These are phyloP conservation scores for Syzygium oleosum DNA, from an alignment of 345 rosid genomes.

Conservation along the genomic window DNA sequence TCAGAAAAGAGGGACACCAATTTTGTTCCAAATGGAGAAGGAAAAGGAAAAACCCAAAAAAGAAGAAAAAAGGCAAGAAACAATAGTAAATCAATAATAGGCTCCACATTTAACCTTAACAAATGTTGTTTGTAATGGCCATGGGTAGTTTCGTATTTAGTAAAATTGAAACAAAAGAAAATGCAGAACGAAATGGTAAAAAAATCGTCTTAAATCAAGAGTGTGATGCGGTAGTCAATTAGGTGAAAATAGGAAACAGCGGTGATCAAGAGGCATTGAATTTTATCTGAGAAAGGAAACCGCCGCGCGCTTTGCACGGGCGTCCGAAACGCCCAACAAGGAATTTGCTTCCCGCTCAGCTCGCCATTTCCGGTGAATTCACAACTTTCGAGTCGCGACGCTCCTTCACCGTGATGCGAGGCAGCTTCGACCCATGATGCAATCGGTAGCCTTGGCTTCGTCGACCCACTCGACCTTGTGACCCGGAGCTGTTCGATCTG, in stretches of 20 bases:
- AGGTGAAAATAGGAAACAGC: too few relatives aligned
- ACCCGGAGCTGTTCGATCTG: neutral
- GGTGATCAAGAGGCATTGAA: neutral
- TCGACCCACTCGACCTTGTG: neutral
- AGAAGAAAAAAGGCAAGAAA: too few relatives aligned
- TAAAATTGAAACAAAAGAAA: too few relatives aligned
- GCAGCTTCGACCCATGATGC: neutral
- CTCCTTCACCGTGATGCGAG: neutral
- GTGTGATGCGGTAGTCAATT: too few relatives aligned
- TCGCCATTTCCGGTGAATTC: neutral
- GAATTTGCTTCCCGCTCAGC: neutral
- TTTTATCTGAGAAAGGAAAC: neutral
- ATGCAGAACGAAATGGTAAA: accelerated
- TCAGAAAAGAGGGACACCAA: too few relatives aligned
- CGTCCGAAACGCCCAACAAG: neutral
- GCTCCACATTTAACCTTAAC: too few relatives aligned
- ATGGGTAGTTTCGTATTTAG: too few relatives aligned
- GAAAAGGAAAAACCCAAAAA: too few relatives aligned
- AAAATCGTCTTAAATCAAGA: neutral
- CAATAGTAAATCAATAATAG: too few relatives aligned
- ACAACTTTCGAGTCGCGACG: neutral
- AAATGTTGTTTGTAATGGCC: too few relatives aligned
- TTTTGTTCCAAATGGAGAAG: too few relatives aligned
- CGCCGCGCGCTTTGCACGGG: neutral
- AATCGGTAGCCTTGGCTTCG: neutral